Percentiles rank a stretch among this genome's conserved stretches.
phyloP scores from a whole-genome alignment of 805 yeast genomes.

The Myxozyma sirexii region DNA sequence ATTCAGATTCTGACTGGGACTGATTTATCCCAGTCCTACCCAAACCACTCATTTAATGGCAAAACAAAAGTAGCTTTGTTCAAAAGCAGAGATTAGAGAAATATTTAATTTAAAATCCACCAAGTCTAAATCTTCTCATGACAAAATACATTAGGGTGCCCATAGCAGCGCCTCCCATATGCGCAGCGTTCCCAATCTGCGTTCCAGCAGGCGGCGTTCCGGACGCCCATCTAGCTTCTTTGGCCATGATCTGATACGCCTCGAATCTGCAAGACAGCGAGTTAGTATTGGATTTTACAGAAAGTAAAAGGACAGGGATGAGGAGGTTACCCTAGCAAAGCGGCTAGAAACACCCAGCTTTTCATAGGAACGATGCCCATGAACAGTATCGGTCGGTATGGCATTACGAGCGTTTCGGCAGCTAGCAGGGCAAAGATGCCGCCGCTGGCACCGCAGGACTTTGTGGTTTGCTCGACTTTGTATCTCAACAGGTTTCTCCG shows the following conservation, averaged over 20 bases:
- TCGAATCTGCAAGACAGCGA: conserved; percentile 1
- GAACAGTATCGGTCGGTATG: conserved; percentile 7
- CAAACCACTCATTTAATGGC: neutral
- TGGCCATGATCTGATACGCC: neutral
- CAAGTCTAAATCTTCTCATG: conserved; percentile 20
- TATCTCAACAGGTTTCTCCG: conserved; percentile 2
- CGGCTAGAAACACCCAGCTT: conserved; percentile 24
- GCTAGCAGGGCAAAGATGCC: conserved; percentile 18
- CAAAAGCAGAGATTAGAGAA: too few species aligned
- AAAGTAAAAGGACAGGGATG: too few species aligned
- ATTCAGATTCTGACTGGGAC: neutral
- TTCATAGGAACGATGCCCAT: conserved; percentile 26
- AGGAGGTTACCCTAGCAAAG: conserved; percentile 14
- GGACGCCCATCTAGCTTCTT: conserved; percentile 1
- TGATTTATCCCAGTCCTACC: neutral
- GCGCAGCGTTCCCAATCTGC: conserved; percentile 5
- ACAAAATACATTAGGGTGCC: conserved; percentile 8
- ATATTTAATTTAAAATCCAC: neutral
- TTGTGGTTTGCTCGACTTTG: neutral
- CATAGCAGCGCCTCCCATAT: conserved; percentile 16
- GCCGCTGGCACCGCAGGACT: conserved; percentile 19
- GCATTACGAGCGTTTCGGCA: conserved; percentile 18
- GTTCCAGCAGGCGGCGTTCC: neutral
- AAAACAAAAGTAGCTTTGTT: too few species aligned
- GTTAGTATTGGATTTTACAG: too few species aligned